Base-by-base conservation (phyloP, 768 basidiomycete species). In the Boletus edulis region DNA sequence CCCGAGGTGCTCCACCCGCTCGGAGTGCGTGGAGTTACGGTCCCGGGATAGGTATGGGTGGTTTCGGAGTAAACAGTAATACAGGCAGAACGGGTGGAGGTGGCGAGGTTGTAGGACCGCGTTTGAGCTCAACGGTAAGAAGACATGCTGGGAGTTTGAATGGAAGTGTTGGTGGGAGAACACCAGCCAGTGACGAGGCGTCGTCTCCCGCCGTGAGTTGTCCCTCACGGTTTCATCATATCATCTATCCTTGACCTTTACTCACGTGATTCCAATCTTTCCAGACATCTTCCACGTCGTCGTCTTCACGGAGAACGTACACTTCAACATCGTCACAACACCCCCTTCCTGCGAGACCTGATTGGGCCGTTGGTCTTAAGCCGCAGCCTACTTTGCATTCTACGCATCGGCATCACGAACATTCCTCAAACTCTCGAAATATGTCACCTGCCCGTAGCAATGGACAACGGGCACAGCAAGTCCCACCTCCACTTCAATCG, bases 291-390 rank as follows among this genome's bases (percentile, higher is more conserved):
- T 87, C 86, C 7, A 85, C 84, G 2, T 91, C 91, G 7, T 91
- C 89, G 0, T 90, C 89, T 1, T 92, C 91, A 38, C 81, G 86
- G 38, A 80, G 83, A 58, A 89, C 88, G 7, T 89, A 81, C 59
- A 88, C 87, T 2, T 90, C 89, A 34, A 82, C 81, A 1, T 76
- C 86, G 6, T 89, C 89, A 61, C 78, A 91, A 72, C 84, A 85
- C 53, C 91, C 91, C 14, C 77, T 94, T 38, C 91, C 91, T 4
- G 75, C 89, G 3, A 79, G 91, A 54, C 91, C 91, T 39, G 91
- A 94, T 67, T 94, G 92, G 91, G 91, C 91, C 17, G 88, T 93
- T 5, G 89, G 89, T 15, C 76, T 93, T 34, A 90, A 87, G 67
- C 82, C 89, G 0, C 86, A 89, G 56, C 84, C 86, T 29, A 87